Evolutionary conservation across 495 filamentous ascomycete genomes (phyloP).

Genomic region (Gamarada debralockiae): DNA sequence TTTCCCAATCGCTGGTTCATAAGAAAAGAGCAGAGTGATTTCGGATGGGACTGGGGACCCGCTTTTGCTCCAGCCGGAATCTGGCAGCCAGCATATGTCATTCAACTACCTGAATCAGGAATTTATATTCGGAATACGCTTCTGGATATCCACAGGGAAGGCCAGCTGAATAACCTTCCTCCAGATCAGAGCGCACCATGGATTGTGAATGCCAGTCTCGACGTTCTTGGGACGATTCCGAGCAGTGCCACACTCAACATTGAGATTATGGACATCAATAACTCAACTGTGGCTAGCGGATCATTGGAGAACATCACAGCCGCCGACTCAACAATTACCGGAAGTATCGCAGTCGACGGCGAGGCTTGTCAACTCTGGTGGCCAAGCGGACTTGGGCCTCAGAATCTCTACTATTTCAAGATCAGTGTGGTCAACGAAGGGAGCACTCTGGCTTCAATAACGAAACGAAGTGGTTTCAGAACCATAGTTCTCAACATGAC

Average conservation of each 20-base stretch:
- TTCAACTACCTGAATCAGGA: conserved; percentile 45
- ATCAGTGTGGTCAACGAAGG: conserved; percentile 35
- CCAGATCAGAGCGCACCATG: conserved; percentile 45
- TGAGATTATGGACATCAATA: conserved; percentile 47
- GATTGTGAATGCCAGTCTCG: conserved; percentile 68
- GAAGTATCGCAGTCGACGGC: conserved; percentile 44
- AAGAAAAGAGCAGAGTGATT: conserved; percentile 69
- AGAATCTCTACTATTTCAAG: conserved; percentile 57
- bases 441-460: conserved; percentile 25
- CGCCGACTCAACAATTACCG: conserved; percentile 40
- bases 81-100: conserved; percentile 65
- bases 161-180: conserved; percentile 41
- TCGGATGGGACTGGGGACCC: conserved; percentile 85
- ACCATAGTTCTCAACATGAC: conserved; percentile 57
- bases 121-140: conserved; percentile 51
- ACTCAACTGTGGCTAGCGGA: conserved; percentile 43
- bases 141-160: conserved; percentile 41
- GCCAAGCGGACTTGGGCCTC: conserved; percentile 64
- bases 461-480: conserved; percentile 63
- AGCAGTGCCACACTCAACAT: conserved; percentile 43
- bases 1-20: conserved; percentile 54
- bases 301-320: conserved; percentile 39
- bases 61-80: conserved; percentile 67
- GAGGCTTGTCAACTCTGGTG: conserved; percentile 66
- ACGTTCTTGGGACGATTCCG: conserved; percentile 54